Conservation (phyloP, 257 asterid species). For the Nicotiana tabacum region DNA sequence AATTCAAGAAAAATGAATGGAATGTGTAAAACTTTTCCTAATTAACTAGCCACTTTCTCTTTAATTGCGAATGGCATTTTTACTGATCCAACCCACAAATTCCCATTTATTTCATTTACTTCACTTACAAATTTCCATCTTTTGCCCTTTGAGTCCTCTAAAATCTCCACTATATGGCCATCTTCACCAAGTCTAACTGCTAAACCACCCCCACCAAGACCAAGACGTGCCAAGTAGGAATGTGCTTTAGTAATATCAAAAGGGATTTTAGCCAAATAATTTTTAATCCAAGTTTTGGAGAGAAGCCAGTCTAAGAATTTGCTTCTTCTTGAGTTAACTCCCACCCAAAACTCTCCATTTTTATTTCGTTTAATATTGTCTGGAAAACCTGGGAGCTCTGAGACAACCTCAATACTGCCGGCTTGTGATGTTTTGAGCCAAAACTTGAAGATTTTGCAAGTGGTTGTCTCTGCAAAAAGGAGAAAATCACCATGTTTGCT, state of each 20-base stretch:
- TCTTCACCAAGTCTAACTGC: slow-evolving; percentile 45
- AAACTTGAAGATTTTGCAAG: slow-evolving; percentile 38
- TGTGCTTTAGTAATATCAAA: slow-evolving; percentile 35
- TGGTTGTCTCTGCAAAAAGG: slow-evolving; percentile 58
- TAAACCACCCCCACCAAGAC: slow-evolving; percentile 30
- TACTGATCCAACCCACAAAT: slow-evolving; percentile 74
- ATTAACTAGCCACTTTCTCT: background rate
- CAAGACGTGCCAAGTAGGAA: slow-evolving; percentile 14
- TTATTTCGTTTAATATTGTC: slow-evolving; percentile 55
- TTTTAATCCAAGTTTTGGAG: slow-evolving; percentile 44
- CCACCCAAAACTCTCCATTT: slow-evolving; percentile 77
- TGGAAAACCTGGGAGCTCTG: slow-evolving; percentile 55
- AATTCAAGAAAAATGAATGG: too few species aligned
- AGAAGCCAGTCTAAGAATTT: slow-evolving; percentile 35
- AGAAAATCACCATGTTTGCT: slow-evolving; percentile 47
- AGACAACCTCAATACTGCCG: slow-evolving; percentile 31
- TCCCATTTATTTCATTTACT: slow-evolving; percentile 44
- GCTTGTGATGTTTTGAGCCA: slow-evolving; percentile 48
- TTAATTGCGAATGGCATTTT: slow-evolving; percentile 34
- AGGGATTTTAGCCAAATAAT: slow-evolving; percentile 25
- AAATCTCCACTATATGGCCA: slow-evolving; percentile 40
- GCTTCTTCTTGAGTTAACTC: slow-evolving; percentile 39
- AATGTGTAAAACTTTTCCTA: too few species aligned
- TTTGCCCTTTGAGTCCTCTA: slow-evolving; percentile 30
- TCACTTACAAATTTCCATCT: slow-evolving; percentile 64